Conservation (phyloP, 2,329 filamentous ascomycete genomes). For the Fusarium anguioides region DNA sequence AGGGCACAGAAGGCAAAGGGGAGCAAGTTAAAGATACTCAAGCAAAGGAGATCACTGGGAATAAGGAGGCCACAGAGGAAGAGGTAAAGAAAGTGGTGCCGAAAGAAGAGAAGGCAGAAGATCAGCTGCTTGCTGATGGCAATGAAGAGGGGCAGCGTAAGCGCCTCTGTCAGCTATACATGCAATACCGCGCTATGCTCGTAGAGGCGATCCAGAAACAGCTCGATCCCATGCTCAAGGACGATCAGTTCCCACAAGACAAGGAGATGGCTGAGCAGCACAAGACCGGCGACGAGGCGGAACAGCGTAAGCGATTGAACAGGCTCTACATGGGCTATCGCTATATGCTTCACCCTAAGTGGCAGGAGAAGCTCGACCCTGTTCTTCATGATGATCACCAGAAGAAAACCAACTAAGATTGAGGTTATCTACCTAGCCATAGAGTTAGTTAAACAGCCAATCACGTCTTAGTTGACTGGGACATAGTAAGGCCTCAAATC, state of each 20-base stretch:
- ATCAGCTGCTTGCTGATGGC: neutral
- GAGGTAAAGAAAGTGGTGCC: neutral
- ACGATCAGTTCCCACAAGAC: neutral
- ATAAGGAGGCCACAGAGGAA: neutral
- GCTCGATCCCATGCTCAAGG: constrained; percentile 25
- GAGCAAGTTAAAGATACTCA: neutral
- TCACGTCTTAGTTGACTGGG: neutral
- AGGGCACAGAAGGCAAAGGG: neutral
- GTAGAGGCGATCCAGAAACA: constrained; percentile 12
- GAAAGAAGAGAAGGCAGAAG: neutral
- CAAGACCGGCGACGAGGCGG: neutral
- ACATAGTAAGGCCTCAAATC: neutral
- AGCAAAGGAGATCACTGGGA: neutral
- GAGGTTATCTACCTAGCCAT: neutral
- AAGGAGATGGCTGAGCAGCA: constrained; percentile 4
- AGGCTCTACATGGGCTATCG: constrained; percentile 13
- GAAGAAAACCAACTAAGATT: neutral
- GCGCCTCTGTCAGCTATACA: constrained; percentile 21
- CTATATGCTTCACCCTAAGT: constrained; percentile 13
- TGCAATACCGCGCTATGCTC: constrained; percentile 30
- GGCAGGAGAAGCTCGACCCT: constrained; percentile 8
- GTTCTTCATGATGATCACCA: neutral
- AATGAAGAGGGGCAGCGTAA: constrained; percentile 6
- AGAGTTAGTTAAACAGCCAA: constrained; percentile 1
- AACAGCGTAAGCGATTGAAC: constrained; percentile 13